Evolutionary conservation across 345 rosid species (phyloP).

Genomic region (Passiflora organensis): DNA sequence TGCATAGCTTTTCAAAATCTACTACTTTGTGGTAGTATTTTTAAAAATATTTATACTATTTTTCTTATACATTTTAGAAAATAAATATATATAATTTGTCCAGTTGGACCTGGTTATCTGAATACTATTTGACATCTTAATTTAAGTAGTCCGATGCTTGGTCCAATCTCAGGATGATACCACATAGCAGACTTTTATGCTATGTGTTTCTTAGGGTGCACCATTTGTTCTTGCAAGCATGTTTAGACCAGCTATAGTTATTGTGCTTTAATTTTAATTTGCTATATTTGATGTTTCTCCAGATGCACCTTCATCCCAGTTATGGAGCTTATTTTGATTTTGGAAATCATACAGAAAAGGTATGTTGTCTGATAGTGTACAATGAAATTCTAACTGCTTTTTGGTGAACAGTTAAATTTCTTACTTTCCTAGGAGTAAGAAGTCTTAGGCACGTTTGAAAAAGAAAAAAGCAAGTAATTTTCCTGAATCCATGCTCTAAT

Average conservation of each 20-base stretch:
- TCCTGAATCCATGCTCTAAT: no score
- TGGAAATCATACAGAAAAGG: slow-evolving; percentile 91
- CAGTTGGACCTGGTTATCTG: no score
- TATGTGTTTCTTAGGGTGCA: background rate
- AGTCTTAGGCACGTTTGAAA: no score
- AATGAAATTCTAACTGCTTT: no score
- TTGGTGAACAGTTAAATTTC: no score
- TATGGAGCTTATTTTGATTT: slow-evolving; percentile 83
- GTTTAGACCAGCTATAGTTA: background rate
- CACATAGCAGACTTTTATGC: slow-evolving; percentile 2
- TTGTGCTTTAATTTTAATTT: background rate
- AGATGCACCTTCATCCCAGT: slow-evolving; percentile 82
- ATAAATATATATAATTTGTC: no score
- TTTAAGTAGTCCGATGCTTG: no score
- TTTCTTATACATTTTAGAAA: no score
- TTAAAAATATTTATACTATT: slow-evolving; percentile 3
- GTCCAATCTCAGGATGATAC: no score
- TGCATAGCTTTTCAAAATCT: background rate
- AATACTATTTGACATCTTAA: no score
- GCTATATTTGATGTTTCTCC: slow-evolving; percentile 16
- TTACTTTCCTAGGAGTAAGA: no score
- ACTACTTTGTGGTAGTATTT: background rate
- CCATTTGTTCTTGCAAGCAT: background rate
- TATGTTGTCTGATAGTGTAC: slow-evolving; percentile 10
- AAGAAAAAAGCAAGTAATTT: no score